Conservation (phyloP, 2,329 filamentous ascomycete genomes). For the Aspergillus amoenus region DNA sequence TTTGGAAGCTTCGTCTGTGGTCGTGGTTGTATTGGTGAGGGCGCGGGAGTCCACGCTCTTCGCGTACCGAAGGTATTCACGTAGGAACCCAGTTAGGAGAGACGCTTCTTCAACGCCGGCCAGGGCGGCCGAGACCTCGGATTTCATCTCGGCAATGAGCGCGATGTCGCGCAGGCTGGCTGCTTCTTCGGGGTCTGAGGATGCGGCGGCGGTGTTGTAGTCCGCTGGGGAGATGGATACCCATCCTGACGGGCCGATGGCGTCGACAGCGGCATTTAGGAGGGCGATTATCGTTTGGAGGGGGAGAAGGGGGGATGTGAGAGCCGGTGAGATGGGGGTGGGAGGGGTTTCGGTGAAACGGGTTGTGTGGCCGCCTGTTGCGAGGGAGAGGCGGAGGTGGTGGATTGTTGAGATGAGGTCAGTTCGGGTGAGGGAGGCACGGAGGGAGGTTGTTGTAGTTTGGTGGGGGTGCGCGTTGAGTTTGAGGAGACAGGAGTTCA, state of each 20-base stretch:
- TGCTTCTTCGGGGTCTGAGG: conserved; percentile 19
- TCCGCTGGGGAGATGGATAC: conserved; percentile 34
- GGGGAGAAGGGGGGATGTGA: conserved; percentile 37
- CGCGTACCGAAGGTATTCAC: conserved; percentile 46
- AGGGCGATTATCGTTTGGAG: conserved; percentile 42
- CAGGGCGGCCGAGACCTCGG: conserved; percentile 48
- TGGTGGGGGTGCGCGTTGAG: conserved; percentile 35
- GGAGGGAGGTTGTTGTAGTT: conserved; percentile 34
- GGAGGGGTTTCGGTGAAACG: conserved; percentile 43
- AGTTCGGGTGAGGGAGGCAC: conserved; percentile 38
- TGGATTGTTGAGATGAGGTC: conserved; percentile 42
- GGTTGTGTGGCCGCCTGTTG: conserved; percentile 43
- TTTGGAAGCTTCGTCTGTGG: conserved; percentile 2
- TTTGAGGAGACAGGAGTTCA: conserved; percentile 39
- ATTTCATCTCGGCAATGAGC: conserved; percentile 48
- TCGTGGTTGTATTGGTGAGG: neutral
- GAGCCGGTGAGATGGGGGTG: conserved; percentile 33
- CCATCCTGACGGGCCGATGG: conserved; percentile 49
- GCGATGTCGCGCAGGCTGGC: conserved; percentile 37
- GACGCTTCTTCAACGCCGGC: conserved; percentile 49
- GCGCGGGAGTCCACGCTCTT: conserved; percentile 25
- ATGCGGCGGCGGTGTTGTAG: conserved; percentile 24
- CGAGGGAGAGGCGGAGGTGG: conserved; percentile 45
- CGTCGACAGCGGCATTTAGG: conserved; percentile 47
- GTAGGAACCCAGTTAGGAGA: conserved; percentile 48